Percentiles rank a stretch among this genome's conserved stretches.
phyloP scores from a whole-genome alignment of 176 grass and related monocot species.

The Aegilops speltoides region DNA sequence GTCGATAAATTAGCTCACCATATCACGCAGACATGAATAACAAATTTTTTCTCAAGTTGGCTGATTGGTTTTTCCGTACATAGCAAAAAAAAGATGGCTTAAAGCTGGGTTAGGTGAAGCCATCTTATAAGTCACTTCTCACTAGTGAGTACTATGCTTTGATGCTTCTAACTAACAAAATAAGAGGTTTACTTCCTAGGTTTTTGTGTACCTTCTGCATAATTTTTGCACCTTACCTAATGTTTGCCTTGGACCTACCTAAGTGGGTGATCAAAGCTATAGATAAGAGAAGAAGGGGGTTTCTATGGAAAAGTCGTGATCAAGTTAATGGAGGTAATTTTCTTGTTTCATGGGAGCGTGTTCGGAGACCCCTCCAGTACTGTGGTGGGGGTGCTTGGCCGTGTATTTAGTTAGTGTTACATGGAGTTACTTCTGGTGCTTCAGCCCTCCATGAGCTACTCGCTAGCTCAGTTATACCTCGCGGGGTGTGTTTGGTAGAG shows the following conservation, averaged over 20 bases:
- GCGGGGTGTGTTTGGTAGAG: too few species aligned
- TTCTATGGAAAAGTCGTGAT: neutral
- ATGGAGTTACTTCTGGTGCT: neutral
- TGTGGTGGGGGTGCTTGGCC: neutral
- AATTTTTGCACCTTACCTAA: neutral
- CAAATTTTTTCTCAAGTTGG: neutral
- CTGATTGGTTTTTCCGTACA: neutral
- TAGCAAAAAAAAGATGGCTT: neutral
- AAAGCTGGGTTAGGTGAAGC: neutral
- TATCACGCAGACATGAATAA: constrained; percentile 16
- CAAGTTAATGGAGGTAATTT: neutral
- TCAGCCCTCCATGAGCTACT: neutral
- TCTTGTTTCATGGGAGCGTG: neutral
- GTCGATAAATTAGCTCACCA: neutral
- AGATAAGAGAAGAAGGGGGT: neutral
- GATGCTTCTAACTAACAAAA: constrained; percentile 14
- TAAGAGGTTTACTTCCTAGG: neutral
- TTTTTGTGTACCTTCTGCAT: neutral
- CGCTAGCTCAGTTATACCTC: too few species aligned
- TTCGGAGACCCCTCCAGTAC: neutral
- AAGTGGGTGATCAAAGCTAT: neutral
- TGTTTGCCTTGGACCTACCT: neutral
- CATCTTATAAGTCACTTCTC: neutral
- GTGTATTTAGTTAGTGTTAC: too few species aligned
- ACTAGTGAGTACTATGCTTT: neutral